Evolutionary conservation across 805 yeast species (phyloP).

Genomic region (Starmera amethionina): DNA sequence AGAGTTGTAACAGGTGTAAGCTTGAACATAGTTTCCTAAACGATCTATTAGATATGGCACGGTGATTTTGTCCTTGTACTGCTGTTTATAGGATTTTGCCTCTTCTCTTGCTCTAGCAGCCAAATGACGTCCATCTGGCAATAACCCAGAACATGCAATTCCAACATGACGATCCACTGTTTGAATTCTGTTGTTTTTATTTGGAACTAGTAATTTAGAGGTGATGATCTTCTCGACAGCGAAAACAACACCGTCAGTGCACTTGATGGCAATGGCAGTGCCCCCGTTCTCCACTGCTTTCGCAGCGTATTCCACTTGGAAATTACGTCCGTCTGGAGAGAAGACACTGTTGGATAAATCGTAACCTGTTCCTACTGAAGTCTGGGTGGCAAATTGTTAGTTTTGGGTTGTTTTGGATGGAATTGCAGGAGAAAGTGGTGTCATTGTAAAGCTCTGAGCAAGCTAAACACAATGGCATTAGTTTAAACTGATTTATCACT

Average conservation of each 20-base stretch:
- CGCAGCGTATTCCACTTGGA: constrained; percentile 96
- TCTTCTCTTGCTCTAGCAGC: constrained; percentile 91
- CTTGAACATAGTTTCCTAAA: constrained; percentile 86
- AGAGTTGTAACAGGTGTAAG: constrained; percentile 90
- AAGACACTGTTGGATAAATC: constrained; percentile 96
- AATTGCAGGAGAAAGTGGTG: no score
- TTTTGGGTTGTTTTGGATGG: no score
- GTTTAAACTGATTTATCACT: no score
- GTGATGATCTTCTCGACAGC: constrained; percentile 92
- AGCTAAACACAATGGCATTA: no score
- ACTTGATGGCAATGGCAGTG: constrained; percentile 87
- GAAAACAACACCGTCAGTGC: constrained; percentile 88
- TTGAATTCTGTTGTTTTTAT: constrained; percentile 83
- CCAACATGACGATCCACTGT: constrained; percentile 91
- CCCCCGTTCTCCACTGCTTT: constrained; percentile 98
- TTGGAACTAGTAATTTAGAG: constrained; percentile 83
- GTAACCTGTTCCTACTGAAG: constrained; percentile 98
- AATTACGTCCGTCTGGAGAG: constrained; percentile 80
- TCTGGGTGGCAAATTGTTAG: constrained; percentile 23
- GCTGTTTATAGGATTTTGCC: constrained; percentile 65
- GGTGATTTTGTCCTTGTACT: constrained; percentile 68
- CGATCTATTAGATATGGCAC: constrained; percentile 79
- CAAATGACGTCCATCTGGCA: constrained; percentile 94
- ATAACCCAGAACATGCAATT: constrained; percentile 86
- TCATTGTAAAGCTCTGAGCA: no score